Conservation (phyloP, 202 grass and related monocot species). For the Digitaria exilis region DNA sequence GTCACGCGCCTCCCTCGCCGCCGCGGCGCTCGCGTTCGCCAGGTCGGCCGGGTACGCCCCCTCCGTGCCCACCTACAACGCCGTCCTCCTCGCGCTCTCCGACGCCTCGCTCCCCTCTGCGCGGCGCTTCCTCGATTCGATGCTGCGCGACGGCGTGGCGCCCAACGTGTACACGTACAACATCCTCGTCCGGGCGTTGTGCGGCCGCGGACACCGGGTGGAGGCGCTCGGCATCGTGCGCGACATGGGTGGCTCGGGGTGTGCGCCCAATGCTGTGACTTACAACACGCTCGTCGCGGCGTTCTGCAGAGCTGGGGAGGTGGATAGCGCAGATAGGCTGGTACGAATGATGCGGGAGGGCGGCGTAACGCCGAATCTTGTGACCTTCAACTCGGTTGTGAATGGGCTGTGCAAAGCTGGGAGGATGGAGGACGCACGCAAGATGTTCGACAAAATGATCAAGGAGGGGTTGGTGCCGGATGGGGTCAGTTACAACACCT, state of each 20-base stretch:
- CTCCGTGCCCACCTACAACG: constrained; percentile 72
- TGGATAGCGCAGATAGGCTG: constrained; percentile 44
- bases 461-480: constrained; percentile 55
- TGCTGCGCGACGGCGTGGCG: constrained; percentile 53
- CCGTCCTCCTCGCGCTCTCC: constrained; percentile 64
- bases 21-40: constrained; percentile 56
- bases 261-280: constrained; percentile 68
- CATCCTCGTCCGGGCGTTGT: constrained; percentile 78
- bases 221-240: constrained; percentile 45
- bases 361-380: constrained; percentile 58
- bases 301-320: constrained; percentile 56
- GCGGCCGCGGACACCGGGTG: constrained; percentile 36
- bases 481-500: constrained; percentile 69
- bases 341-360: constrained; percentile 49
- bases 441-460: constrained; percentile 74
- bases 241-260: constrained; percentile 56
- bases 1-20: constrained; percentile 38
- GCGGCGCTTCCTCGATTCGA: constrained; percentile 53
- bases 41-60: constrained; percentile 66
- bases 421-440: constrained; percentile 50
- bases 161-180: constrained; percentile 88
- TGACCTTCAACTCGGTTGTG: constrained; percentile 78
- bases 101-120: constrained; percentile 39
- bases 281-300: constrained; percentile 73
- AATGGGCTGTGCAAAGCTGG: constrained; percentile 62